Conservation (phyloP, 345 rosid species). For the Hibiscus tridactylites region DNA sequence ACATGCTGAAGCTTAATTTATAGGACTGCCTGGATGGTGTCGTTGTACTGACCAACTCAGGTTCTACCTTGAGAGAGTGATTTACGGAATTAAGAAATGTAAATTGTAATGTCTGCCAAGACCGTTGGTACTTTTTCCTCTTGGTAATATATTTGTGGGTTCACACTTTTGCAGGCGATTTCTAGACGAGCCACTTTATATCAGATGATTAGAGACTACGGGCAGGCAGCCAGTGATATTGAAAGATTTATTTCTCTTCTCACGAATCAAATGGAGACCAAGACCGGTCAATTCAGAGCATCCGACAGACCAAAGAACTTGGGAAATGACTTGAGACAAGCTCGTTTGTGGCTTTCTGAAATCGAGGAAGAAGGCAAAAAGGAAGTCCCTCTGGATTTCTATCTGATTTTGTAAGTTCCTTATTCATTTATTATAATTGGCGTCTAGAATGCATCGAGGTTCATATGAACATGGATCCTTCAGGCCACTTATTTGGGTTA, state of each 20-base stretch:
- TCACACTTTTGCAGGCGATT: slow-evolving; percentile 50
- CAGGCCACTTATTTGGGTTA: not conserved
- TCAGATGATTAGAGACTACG: slow-evolving; percentile 88
- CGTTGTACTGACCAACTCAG: not conserved
- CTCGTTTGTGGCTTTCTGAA: slow-evolving; percentile 47
- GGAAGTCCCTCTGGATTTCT: slow-evolving; percentile 68
- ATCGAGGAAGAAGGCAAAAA: slow-evolving; percentile 71
- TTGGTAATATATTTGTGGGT: slow-evolving; percentile 4
- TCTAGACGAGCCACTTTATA: slow-evolving; percentile 78
- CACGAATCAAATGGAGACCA: slow-evolving; percentile 58
- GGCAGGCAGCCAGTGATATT: slow-evolving; percentile 76
- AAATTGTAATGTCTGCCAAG: not conserved
- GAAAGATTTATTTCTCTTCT: slow-evolving; percentile 49
- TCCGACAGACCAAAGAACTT: slow-evolving; percentile 42
- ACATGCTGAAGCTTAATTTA: not conserved
- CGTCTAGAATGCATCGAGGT: not conserved
- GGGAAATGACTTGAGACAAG: slow-evolving; percentile 61
- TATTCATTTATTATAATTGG: not conserved
- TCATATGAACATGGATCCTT: not conserved
- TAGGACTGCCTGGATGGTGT: not conserved
- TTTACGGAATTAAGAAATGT: not conserved
- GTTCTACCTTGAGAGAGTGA: not conserved
- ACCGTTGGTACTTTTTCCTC: not conserved
- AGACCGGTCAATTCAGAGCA: slow-evolving; percentile 33
- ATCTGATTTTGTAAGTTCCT: slow-evolving; percentile 80